A percentile compares a stretch with the other conserved stretches of the same genome.
phyloP scores from a whole-genome alignment of 2,329 filamentous ascomycete genomes.

The Tolypocladium ovalisporum region DNA sequence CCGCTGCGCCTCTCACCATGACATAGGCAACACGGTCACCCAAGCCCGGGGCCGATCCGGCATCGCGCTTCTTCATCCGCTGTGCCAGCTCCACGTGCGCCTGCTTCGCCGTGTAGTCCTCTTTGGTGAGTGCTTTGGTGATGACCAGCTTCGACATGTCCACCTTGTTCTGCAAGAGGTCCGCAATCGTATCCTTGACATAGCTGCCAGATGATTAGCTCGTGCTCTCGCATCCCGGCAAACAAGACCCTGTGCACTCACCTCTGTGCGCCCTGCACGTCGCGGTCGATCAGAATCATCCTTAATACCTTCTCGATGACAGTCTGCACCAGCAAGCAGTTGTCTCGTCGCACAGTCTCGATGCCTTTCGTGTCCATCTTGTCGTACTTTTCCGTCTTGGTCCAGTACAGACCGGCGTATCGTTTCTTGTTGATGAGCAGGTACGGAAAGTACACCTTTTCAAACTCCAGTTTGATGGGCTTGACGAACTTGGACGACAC shows the following conservation, averaged over 20 bases:
- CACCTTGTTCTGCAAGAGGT: slow-evolving; percentile 91
- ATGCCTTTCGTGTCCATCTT: slow-evolving; percentile 99
- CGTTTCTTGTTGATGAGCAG: slow-evolving; percentile 99
- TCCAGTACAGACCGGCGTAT: slow-evolving; percentile 97
- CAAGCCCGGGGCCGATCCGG: slow-evolving; percentile 81
- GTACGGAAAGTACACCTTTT: slow-evolving; percentile 98
- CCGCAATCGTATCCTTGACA: slow-evolving; percentile 91
- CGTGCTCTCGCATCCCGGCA: background rate
- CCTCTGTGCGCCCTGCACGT: slow-evolving; percentile 65
- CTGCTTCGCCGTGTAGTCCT: slow-evolving; percentile 82
- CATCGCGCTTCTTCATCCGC: slow-evolving; percentile 94
- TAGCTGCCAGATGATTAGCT: slow-evolving; percentile 47
- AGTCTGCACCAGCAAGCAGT: slow-evolving; percentile 88
- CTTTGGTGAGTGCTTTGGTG: slow-evolving; percentile 90
- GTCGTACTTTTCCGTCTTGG: slow-evolving; percentile 85
- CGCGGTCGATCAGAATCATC: slow-evolving; percentile 90
- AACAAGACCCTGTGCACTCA: background rate
- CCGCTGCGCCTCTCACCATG: slow-evolving; percentile 83
- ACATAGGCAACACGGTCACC: slow-evolving; percentile 97
- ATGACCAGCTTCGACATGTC: slow-evolving; percentile 99
- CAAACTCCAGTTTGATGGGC: slow-evolving; percentile 97
- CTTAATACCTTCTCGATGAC: slow-evolving; percentile 94
- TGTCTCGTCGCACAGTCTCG: slow-evolving; percentile 93
- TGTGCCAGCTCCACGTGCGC: slow-evolving; percentile 92
- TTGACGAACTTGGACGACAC: slow-evolving; percentile 91